Base-by-base conservation (phyloP, 768 basidiomycete species). In the Xerocomellus amylosporus region DNA sequence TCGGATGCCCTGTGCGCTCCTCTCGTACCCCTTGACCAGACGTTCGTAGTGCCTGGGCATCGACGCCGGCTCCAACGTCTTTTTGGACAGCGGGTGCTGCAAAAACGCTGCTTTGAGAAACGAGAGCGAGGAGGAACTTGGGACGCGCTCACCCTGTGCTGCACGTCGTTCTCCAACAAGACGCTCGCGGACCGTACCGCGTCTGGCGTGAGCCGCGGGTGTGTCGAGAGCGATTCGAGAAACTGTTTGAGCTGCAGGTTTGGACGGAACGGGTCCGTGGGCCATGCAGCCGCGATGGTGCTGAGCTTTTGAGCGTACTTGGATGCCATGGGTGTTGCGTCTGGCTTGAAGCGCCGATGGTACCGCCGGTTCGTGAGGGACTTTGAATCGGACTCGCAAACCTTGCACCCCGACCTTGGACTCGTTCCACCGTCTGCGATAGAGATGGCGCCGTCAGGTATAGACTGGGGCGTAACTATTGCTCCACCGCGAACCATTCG, bases 1-100 rank as follows among this genome's bases (percentile, higher is more conserved):
- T 33, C 79, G 79, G 41, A 90, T 86, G n/a, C 90, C 90, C 63
- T 84, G 75, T 12, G 83, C 79, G 61, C 86, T 88, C 71, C 86
- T 88, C 54, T 89, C 83, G 56, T 86, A 83, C 6, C 83, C 90
- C 61, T 88, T 87, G 1, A 82, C 76, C 9, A 93, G 79, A 24
- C 86, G 81, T 41, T 83, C 77, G 61, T 93, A 93, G 70, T 93
- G 83, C 48, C 76, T 71, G 26, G 89, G 88, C 70, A 80, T 81
- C 6, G 89, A 89, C 12, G 83, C 80, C 5, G 90, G 90, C 45
- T 79, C 75, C 49, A 89, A 67, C 38, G 78, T 86, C 64, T 78
- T 84, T 40, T 79, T 74, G 24, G 87, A 83, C 31, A 88, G 74
- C 5, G 81, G 79, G 70, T 87, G 87, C 90, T 93, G 61, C 46